Conservation (phyloP, 148 eudicot genomes). For the Tetragonia tetragonoides region DNA sequence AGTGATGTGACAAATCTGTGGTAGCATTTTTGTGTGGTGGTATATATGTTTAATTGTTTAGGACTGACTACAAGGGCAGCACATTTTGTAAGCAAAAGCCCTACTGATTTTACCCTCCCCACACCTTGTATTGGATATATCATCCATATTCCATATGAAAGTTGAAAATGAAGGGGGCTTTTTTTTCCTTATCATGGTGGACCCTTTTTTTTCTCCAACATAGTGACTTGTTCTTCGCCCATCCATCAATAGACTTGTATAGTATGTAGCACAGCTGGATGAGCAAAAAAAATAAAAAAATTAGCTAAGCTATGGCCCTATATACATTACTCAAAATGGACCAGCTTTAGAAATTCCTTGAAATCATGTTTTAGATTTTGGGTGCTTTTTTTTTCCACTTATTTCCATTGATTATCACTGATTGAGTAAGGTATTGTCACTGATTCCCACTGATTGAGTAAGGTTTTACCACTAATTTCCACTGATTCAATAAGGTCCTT, state of each 20-base stretch:
- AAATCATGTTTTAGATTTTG: too few species aligned
- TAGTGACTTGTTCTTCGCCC: conserved; percentile 29
- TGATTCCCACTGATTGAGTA: too few species aligned
- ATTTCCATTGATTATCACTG: too few species aligned
- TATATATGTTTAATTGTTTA: neutral
- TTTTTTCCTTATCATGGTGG: conserved; percentile 5
- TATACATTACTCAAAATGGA: neutral
- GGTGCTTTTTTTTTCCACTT: too few species aligned
- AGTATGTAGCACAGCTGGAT: too few species aligned
- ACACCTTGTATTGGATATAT: too few species aligned
- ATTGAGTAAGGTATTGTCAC: too few species aligned
- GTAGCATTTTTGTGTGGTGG: conserved; percentile 24
- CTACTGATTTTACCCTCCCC: conserved; percentile 28
- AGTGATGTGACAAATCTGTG: conserved; percentile 39
- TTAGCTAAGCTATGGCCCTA: conserved; percentile 15
- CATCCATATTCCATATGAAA: neutral
- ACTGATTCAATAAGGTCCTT: too few species aligned
- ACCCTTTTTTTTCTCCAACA: conserved; percentile 18
- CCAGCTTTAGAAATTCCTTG: neutral
- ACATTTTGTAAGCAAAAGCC: conserved; percentile 16
- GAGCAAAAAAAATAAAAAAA: neutral
- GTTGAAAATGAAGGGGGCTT: conserved; percentile 17
- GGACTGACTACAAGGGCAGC: neutral
- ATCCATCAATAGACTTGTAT: conserved; percentile 21
- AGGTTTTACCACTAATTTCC: too few species aligned